Conservation (phyloP, 805 yeast species). For the Yarrowia keelungensis region DNA sequence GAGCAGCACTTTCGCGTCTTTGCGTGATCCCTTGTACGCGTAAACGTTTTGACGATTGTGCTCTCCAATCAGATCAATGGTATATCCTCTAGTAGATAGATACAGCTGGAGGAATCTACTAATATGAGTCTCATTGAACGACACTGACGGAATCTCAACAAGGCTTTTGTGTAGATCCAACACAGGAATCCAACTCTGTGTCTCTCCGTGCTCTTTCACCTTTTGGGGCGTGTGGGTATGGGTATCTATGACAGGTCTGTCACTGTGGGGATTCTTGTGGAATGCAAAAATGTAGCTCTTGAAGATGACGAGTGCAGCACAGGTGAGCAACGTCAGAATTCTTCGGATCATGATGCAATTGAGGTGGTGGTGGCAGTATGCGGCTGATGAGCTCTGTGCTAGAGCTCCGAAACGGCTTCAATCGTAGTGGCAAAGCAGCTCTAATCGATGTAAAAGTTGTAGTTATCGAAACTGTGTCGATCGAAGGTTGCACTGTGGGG, state of each 20-base stretch:
- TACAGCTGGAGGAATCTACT: not conserved
- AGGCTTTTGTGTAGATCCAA: constrained; percentile 2
- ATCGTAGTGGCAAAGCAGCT: too few relatives aligned
- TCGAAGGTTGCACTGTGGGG: too few relatives aligned
- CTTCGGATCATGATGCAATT: not conserved
- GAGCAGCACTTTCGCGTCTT: constrained; percentile 9
- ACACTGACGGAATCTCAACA: constrained; percentile 6
- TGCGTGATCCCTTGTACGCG: constrained; percentile 2
- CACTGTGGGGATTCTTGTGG: too few relatives aligned
- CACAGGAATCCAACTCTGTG: not conserved
- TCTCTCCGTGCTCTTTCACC: not conserved
- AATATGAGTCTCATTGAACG: not conserved
- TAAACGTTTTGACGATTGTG: constrained; percentile 1
- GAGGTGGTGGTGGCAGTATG: too few relatives aligned
- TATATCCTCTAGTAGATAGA: not conserved
- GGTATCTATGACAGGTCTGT: not conserved
- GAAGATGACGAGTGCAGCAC: not conserved
- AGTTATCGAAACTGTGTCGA: too few relatives aligned
- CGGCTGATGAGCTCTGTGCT: too few relatives aligned
- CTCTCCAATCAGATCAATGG: constrained; percentile 2
- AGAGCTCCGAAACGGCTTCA: too few relatives aligned
- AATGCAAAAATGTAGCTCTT: not conserved
- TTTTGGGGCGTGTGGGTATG: too few relatives aligned
- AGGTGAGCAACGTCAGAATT: not conserved
- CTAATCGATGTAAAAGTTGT: too few relatives aligned